Evolutionary conservation across 345 rosid genomes (phyloP), one percentile per base, ranked within the genome.

Genomic region (Bruguiera gymnorhiza): DNA sequence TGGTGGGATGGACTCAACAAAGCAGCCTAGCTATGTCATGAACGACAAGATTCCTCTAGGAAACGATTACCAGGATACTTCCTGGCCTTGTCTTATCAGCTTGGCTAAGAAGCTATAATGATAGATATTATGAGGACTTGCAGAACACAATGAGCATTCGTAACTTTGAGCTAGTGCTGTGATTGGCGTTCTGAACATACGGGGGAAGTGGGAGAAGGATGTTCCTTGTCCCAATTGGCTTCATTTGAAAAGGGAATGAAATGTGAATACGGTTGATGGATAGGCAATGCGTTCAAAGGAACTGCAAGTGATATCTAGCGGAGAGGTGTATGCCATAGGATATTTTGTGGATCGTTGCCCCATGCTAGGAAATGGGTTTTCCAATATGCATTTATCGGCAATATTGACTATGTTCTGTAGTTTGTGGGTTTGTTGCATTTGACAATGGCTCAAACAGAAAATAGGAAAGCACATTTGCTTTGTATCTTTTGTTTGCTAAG

Each of bases 31-130:
- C 39, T 76, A 76, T 65, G 61, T 56, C 50, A 60, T 39, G 34
- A 75, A 81, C 66, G 71, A 57, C 13, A 62, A 30, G 59, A 63
- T 68, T 72, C 80, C 80, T 62, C 66, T 51, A 18, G 52, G 72
- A 63, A 82, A 77, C 48, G 70, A 65, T 70, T 82, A 67, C 31
- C 63, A 71, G 73, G 72, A 68, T 60, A 69, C 78, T 71, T 67
- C 79, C 66, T 71, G 73, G 64, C 68, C 73, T 39, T 71, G 50
- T 69, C 73, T 70, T 15, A 63, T 76, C 36, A 63, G 66, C 62
- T 60, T 66, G 68, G 68, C 68, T 2, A 60, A 62, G 36, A 55
- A 64, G 53, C 21, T 46, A 56, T 69, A 76, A 66, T 71, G 69
- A 76, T 52, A 18, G 27, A 59, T 32, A 24, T 39, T 5, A 52